These are phyloP conservation scores for Echium plantagineum DNA, from an alignment of 257 asterid genomes.

Conservation along the genomic window DNA sequence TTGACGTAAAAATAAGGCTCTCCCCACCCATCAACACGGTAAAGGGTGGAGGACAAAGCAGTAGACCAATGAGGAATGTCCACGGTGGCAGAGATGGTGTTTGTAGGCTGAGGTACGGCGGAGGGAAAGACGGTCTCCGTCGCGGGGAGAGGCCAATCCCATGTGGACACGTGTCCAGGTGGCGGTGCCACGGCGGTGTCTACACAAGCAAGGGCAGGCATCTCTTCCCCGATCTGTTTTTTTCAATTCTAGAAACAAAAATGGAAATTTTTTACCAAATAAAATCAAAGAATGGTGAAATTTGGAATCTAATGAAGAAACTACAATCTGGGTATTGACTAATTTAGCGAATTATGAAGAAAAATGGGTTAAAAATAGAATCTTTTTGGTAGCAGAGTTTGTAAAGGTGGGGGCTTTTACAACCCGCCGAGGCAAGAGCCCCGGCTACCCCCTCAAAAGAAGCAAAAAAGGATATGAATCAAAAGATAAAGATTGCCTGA, in stretches of 20 bases:
- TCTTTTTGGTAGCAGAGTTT: conserved; percentile 15
- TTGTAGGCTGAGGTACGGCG: not conserved
- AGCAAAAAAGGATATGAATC: conserved; percentile 53
- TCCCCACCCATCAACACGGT: conserved; percentile 87
- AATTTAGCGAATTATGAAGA: not conserved
- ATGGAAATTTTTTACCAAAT: not conserved
- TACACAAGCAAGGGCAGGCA: conserved; percentile 81
- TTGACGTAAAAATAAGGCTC: conserved; percentile 84
- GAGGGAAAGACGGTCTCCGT: conserved; percentile 22
- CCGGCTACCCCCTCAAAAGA: conserved; percentile 99
- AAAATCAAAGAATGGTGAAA: not conserved
- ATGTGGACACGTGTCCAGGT: conserved; percentile 23
- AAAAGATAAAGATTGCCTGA: conserved; percentile 49
- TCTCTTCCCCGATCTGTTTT: conserved; percentile 39
- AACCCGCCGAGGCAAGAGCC: conserved; percentile 99
- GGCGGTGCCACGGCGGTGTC: conserved; percentile 53
- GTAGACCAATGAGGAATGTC: conserved; percentile 48
- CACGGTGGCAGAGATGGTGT: not conserved
- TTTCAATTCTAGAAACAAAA: conserved; percentile 8
- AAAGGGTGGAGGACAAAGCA: conserved; percentile 50
- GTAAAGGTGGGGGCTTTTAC: conserved; percentile 92
- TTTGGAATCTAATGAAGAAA: no score
- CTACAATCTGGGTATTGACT: no score
- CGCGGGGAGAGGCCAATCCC: conserved; percentile 36
- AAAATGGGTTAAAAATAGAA: not conserved